phyloP scores from a whole-genome alignment of 257 asterid species.

The Nicotiana paniculata region DNA sequence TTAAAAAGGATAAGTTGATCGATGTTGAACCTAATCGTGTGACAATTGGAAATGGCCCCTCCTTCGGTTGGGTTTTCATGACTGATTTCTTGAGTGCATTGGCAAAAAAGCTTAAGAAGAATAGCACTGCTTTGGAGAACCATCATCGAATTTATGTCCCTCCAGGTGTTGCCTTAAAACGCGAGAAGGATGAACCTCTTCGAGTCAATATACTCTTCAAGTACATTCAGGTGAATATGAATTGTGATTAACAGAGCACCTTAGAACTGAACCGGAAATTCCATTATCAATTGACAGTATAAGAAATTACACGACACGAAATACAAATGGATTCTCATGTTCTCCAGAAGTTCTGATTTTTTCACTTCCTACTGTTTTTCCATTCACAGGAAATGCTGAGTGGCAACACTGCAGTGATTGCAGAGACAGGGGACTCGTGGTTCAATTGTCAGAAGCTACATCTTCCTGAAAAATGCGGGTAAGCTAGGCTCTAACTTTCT shows the following conservation, averaged over 20 bases:
- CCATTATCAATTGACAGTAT: neutral
- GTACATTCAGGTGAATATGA: conserved; percentile 23
- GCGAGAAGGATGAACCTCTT: conserved; percentile 20
- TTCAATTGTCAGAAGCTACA: conserved; percentile 29
- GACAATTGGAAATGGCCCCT: conserved; percentile 27
- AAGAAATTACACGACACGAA: neutral
- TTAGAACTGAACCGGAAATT: neutral
- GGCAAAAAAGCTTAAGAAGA: conserved; percentile 23
- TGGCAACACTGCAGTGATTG: conserved; percentile 22
- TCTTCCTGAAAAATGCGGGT: conserved; percentile 31
- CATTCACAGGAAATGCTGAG: conserved; percentile 24
- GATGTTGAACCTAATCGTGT: conserved; percentile 25
- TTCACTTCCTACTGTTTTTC: neutral
- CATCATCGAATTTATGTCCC: conserved; percentile 26
- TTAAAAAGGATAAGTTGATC: conserved; percentile 25
- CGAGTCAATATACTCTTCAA: conserved; percentile 30
- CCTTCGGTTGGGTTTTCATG: conserved; percentile 34
- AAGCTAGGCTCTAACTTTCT: neutral
- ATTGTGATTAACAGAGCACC: neutral
- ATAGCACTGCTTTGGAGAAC: conserved; percentile 26
- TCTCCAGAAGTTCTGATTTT: neutral
- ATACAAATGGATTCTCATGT: neutral
- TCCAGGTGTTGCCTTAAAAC: conserved; percentile 22
- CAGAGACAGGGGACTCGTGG: conserved; percentile 16
- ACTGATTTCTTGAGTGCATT: conserved; percentile 20